phyloP scores from a whole-genome alignment of 306 rosid species.

The Casuarina equisetifolia region DNA sequence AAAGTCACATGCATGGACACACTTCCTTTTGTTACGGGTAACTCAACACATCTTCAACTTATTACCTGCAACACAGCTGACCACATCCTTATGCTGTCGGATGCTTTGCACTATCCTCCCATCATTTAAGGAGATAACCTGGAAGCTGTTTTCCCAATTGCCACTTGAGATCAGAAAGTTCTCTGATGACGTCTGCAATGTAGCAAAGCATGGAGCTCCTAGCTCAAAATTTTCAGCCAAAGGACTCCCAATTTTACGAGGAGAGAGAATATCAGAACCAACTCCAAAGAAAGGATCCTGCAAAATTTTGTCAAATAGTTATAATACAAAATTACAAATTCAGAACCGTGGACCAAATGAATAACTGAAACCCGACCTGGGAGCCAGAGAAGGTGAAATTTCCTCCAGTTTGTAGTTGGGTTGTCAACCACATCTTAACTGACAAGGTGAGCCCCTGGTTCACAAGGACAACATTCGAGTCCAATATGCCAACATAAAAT shows the following conservation, averaged over 20 bases:
- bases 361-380: conserved; percentile 60
- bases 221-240: conserved; percentile 87
- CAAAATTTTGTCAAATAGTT: conserved; percentile 29
- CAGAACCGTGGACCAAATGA: conserved; percentile 24
- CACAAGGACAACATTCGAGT: conserved; percentile 75
- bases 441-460: conserved; percentile 80
- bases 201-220: conserved; percentile 85
- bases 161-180: conserved; percentile 90
- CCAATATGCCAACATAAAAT: conserved; percentile 69
- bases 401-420: conserved; percentile 90
- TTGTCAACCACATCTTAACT: conserved; percentile 90
- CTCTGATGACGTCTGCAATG: conserved; percentile 75
- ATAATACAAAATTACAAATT: conserved; percentile 12
- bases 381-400: conserved; percentile 91
- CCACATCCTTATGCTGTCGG: conserved; percentile 96
- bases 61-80: conserved; percentile 96
- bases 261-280: conserved; percentile 77
- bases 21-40: not conserved
- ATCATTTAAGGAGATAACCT: conserved; percentile 80
- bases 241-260: conserved; percentile 88
- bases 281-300: conserved; percentile 93
- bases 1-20: not conserved
- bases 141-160: conserved; percentile 99
- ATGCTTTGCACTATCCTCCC: conserved; percentile 95
- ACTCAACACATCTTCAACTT: conserved; percentile 7